phyloP scores from a whole-genome alignment of 208 protist genomes.

The Eutreptiella sp. region DNA sequence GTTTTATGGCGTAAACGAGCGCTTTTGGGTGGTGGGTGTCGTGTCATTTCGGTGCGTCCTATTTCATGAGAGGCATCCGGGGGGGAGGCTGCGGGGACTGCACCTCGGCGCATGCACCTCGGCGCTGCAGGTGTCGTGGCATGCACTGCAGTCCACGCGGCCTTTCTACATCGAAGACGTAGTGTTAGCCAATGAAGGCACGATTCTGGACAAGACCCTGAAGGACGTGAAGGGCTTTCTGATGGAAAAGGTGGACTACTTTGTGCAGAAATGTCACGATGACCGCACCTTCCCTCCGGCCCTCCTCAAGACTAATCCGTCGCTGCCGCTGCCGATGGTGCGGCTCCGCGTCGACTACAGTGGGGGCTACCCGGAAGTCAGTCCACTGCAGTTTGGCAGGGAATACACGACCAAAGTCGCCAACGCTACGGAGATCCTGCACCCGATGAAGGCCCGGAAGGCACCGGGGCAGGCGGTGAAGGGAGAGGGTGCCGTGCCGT shows the following conservation, averaged over 20 bases:
- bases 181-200: conserved; percentile 48
- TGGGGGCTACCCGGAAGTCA: conserved; percentile 38
- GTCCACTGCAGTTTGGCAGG: conserved; percentile 50
- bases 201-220: conserved; percentile 30
- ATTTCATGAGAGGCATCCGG: conserved; percentile 46
- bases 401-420: conserved; percentile 46
- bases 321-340: conserved; percentile 23
- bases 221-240: conserved; percentile 38
- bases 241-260: conserved; percentile 37
- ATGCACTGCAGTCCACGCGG: conserved; percentile 76
- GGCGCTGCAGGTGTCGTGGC: conserved; percentile 64
- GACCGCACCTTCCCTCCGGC: conserved; percentile 13
- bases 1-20: too few relatives aligned
- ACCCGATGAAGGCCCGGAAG: too few relatives aligned
- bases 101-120: too few relatives aligned
- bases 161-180: conserved; percentile 80
- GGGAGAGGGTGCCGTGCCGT: too few relatives aligned
- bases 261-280: conserved; percentile 38
- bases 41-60: conserved; percentile 1
- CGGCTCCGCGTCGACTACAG: conserved; percentile 45
- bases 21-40: too few relatives aligned
- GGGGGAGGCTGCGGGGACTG: conserved; percentile 52
- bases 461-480: too few relatives aligned
- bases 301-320: conserved; percentile 33
- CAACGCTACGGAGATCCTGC: conserved; percentile 50